These are phyloP conservation scores for Fusarium staphyleae DNA, from an alignment of 2,329 filamentous ascomycete genomes.

Conservation along the genomic window DNA sequence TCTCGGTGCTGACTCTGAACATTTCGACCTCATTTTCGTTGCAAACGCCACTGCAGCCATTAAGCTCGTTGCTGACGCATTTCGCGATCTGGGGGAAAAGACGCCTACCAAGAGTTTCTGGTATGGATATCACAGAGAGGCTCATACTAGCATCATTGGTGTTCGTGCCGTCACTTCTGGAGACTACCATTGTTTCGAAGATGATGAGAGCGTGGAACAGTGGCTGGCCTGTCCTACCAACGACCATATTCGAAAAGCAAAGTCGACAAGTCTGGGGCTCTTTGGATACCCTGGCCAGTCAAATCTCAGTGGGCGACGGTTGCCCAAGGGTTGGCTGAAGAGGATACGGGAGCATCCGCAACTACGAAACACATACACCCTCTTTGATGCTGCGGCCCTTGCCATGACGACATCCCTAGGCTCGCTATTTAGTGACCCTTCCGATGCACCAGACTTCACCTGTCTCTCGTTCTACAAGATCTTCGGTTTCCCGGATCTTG, in stretches of 20 bases:
- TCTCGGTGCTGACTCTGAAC: constrained; percentile 63
- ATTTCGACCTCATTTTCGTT: constrained; percentile 69
- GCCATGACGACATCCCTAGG: constrained; percentile 68
- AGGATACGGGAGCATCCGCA: constrained; percentile 42
- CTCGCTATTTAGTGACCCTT: constrained; percentile 56
- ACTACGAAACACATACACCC: constrained; percentile 52
- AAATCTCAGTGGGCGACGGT: constrained; percentile 71
- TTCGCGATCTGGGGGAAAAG: constrained; percentile 60
- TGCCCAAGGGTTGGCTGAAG: constrained; percentile 64
- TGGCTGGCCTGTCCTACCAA: constrained; percentile 48
- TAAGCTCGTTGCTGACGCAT: constrained; percentile 66
- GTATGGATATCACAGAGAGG: constrained; percentile 67
- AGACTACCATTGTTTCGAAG: constrained; percentile 65
- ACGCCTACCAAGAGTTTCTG: constrained; percentile 56
- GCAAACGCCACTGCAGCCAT: constrained; percentile 69
- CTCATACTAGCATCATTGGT: constrained; percentile 72
- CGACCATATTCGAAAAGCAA: constrained; percentile 26
- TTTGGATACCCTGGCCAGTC: constrained; percentile 75
- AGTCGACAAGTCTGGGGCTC: constrained; percentile 45
- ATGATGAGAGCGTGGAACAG: constrained; percentile 59
- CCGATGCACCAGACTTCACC: constrained; percentile 65
- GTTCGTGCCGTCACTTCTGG: constrained; percentile 67
- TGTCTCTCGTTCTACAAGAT: constrained; percentile 71
- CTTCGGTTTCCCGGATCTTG: constrained; percentile 71
- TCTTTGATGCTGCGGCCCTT: constrained; percentile 69